These are phyloP conservation scores for Ascochyta pisi DNA, from an alignment of 2,329 filamentous ascomycete genomes.

Conservation along the genomic window DNA sequence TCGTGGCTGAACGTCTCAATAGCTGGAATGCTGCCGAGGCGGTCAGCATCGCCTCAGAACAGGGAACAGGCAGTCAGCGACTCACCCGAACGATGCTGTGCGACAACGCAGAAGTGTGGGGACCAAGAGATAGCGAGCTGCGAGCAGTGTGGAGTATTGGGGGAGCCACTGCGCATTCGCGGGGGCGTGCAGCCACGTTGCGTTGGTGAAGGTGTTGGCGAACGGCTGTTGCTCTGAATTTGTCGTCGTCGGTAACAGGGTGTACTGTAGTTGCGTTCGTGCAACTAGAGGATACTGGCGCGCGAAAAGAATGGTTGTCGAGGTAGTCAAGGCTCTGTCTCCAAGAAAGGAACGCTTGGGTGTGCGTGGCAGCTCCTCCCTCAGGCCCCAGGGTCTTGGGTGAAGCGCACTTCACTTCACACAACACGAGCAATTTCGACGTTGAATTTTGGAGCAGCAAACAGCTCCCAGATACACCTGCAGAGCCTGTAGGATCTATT, in stretches of 20 bases:
- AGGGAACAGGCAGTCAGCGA: conserved; percentile 1
- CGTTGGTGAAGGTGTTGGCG: neutral
- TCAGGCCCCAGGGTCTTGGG: neutral
- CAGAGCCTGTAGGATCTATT: neutral
- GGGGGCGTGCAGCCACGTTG: neutral
- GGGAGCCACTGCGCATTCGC: neutral
- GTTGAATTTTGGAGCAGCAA: neutral
- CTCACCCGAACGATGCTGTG: conserved; percentile 1
- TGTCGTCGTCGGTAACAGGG: no score
- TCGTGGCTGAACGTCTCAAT: conserved; percentile 10
- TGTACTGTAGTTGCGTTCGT: no score
- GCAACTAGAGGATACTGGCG: no score
- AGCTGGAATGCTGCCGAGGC: conserved; percentile 16
- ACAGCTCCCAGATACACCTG: neutral
- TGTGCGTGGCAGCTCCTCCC: neutral
- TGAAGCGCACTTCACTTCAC: conserved; percentile 1
- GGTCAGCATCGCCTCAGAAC: conserved; percentile 11
- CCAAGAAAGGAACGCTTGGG: neutral
- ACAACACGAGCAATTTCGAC: neutral
- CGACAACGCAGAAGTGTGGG: neutral
- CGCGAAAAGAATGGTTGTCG: no score
- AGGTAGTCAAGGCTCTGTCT: neutral
- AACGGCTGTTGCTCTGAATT: no score
- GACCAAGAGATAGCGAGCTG: neutral
- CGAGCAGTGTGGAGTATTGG: neutral